Evolutionary conservation across 2,329 filamentous ascomycete genomes (phyloP).

Genomic region (Chaetomium strumarium): DNA sequence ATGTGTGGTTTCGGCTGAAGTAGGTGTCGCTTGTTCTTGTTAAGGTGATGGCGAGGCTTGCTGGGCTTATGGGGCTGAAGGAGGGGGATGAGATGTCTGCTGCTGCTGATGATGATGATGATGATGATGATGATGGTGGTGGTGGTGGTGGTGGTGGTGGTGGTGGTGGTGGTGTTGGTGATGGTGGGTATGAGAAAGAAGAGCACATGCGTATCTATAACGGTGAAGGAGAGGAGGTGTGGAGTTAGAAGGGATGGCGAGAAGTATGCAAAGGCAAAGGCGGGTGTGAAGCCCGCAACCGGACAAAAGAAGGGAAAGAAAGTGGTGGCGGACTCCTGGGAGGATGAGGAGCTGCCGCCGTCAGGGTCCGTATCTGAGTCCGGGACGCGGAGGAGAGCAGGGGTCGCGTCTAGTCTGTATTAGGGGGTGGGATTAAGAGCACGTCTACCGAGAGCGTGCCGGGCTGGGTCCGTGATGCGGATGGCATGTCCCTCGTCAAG

Average conservation of each 20-base stretch:
- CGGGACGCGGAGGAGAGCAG: background rate
- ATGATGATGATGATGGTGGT: background rate
- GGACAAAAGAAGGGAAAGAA: background rate
- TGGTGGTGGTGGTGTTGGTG: no score
- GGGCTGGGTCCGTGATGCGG: background rate
- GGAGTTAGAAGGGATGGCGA: no score
- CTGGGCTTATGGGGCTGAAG: background rate
- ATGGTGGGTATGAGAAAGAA: no score
- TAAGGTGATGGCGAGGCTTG: background rate
- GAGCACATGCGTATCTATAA: no score
- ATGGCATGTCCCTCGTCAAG: background rate
- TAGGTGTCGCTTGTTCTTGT: background rate
- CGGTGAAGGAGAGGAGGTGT: no score
- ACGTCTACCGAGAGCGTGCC: background rate
- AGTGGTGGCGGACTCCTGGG: background rate
- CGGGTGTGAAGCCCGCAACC: no score
- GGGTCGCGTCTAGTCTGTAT: no score
- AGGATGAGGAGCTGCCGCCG: background rate
- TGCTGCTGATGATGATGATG: background rate
- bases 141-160: background rate
- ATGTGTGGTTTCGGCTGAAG: background rate
- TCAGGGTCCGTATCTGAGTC: no score
- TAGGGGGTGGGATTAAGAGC: no score
- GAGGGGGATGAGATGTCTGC: background rate
- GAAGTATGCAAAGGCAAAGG: background rate